These are phyloP conservation scores for Drechslerella coelobrocha DNA, from an alignment of 2,329 filamentous ascomycete species.

Conservation along the genomic window DNA sequence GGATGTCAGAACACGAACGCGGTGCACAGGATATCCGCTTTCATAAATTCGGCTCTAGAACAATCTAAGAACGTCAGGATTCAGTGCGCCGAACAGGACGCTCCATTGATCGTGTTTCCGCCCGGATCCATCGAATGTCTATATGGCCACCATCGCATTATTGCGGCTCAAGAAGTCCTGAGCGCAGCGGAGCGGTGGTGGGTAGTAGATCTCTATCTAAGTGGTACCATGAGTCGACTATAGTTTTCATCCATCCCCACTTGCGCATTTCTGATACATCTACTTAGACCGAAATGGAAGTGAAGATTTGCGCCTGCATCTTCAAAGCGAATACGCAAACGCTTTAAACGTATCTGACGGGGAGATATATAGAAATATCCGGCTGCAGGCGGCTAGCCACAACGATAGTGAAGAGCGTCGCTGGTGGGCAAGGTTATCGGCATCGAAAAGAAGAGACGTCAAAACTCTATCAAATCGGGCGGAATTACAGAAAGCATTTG, in stretches of 20 bases:
- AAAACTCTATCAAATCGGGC: not conserved
- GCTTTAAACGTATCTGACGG: slow-evolving; percentile 12
- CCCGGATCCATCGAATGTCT: slow-evolving; percentile 8
- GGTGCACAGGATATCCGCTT: slow-evolving; percentile 11
- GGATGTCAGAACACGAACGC: slow-evolving; percentile 3
- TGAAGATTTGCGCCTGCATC: not conserved
- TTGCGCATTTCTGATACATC: not conserved
- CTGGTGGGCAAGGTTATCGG: slow-evolving; percentile 10
- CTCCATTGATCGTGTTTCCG: slow-evolving; percentile 11
- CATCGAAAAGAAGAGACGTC: slow-evolving; percentile 8
- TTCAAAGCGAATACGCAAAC: slow-evolving; percentile 15
- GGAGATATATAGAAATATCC: slow-evolving; percentile 1
- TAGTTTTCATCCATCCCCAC: not conserved
- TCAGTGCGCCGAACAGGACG: not conserved
- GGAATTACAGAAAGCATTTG: slow-evolving; percentile 4
- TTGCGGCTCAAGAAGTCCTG: slow-evolving; percentile 9
- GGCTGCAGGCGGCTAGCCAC: not conserved
- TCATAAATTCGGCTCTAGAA: not conserved
- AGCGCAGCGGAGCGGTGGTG: not conserved
- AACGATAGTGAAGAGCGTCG: slow-evolving; percentile 2
- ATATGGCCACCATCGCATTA: slow-evolving; percentile 12
- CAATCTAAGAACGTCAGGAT: not conserved
- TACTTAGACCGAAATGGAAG: not conserved
- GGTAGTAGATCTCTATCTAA: not conserved
- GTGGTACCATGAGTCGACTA: not conserved